Evolutionary conservation across 306 rosid genomes (phyloP), one percentile per base, ranked within the genome.

Genomic region (Dryas drummondii): DNA sequence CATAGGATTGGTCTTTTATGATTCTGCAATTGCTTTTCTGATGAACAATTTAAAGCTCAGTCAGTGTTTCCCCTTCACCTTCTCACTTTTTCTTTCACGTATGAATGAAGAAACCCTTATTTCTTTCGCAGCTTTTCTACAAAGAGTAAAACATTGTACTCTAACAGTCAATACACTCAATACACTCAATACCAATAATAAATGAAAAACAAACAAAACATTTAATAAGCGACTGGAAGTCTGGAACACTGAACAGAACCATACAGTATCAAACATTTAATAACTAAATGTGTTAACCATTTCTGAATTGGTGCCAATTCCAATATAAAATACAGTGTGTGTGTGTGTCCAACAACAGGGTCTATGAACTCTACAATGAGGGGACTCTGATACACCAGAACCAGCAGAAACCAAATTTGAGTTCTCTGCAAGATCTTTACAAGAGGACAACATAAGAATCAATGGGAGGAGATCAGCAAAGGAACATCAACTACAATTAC

Each of bases 131-230:
- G 68, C 68, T 60, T 47, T 19, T 37, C 32, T 27, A 53, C n/a
- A 10, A 48, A 16, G 57, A 40, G 51, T 4, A 26, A 44, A 22
- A 42, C 9, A 44, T 13, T 44, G 76, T 44, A n/a, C 49, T 40
- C 47, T 48, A 8, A 1, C 11, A 10, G 64, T 42, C 49, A 5
- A 46, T 4, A 46, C 6, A 5, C 9, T 9, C 4, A 46, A 65
- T 52, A 22, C 44, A 7, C 9, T 71, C 53, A 56, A 56, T 22
- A 32, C 51, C 14, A 15, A 32, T 14, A 48, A 44, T 57, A 4
- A 72, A 72, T 22, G 52, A 57, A 72, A 44, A 14, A 7, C 54
- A 6, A 56, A 55, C 65, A n/a, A 45, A 26, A 72, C n/a, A n/a
- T n/a, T n/a, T n/a, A 19, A 42, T 55, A 10, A 65, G 16, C 53